Base-by-base conservation (phyloP, 2,329 filamentous ascomycete species). In the Boeremia lycopersici region DNA sequence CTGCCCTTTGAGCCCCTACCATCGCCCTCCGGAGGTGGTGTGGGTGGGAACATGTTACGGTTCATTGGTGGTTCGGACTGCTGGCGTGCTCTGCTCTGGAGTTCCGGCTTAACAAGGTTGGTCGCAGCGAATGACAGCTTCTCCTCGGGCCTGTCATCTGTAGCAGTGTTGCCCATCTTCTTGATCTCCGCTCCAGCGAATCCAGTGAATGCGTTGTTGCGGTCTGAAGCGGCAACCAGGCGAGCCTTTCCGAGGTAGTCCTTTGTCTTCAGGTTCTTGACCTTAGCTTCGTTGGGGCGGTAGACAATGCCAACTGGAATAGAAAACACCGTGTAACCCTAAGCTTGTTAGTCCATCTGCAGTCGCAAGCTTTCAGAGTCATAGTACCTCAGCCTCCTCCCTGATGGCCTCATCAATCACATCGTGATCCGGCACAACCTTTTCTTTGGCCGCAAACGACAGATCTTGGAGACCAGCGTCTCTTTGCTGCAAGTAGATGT, bases 311-410 rank as follows among this genome's bases (percentile, higher is more conserved):
- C 95, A 11, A 98, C 93, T 0, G 95, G 95, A 48, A 98, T 98
- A 0, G 93, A 98, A 78, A 99, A 99, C 36, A 99, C 95, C 0
- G 95, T 98, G 72, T 99, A 99, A 41, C 93, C 95, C 90, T 96
- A 58, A 2, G 17, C 12, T 35, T 51, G 60, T 78, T 56, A 79
- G 68, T 50, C 5, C 2, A 8, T 31, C 28, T 45, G 15, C n/a
- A 41, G 17, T 25, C 6, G 12, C 25, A 25, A 12, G 29, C 4
- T 25, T 19, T 23, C 26, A 13, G 29, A 42, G 26, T 45, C 29
- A n/a, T 41, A 40, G 43, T 81, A 95, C 91, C 83, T 97, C 92
- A 56, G 95, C 95, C 69, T 93, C 87, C 74, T 98, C 95, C 48
- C 85, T 82, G 63, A 99, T 98, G 4, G 95, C 95, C 76, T 99